These are phyloP conservation scores for Fusarium hostae DNA, from an alignment of 2,329 filamentous ascomycete species.

Conservation along the genomic window DNA sequence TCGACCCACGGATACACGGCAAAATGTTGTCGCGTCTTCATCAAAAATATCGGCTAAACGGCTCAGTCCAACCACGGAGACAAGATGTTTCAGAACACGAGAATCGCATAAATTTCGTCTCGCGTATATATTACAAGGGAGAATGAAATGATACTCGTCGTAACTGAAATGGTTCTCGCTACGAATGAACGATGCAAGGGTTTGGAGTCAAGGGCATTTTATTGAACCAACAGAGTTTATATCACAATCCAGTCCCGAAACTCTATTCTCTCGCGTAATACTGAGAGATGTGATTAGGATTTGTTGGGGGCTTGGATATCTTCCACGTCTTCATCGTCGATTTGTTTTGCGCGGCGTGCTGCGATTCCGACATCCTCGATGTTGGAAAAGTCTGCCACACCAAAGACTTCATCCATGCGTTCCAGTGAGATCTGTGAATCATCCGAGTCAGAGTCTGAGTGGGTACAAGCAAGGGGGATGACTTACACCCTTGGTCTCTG, in stretches of 20 bases:
- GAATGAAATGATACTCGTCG: neutral
- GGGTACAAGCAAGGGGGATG: fast-evolving
- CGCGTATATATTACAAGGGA: neutral
- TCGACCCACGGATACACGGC: constrained; percentile 17
- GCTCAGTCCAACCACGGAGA: neutral
- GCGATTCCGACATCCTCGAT: constrained; percentile 27
- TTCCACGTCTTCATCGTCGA: constrained; percentile 29
- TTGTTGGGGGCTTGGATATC: neutral
- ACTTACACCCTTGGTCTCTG: constrained; percentile 68
- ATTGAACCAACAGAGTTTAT: neutral
- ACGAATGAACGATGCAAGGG: neutral
- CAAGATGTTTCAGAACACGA: neutral
- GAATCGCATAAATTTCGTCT: neutral
- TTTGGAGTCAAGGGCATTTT: neutral
- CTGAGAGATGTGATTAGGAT: neutral
- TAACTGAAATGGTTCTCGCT: neutral
- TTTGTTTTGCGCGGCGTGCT: constrained; percentile 3
- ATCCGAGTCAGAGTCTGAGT: neutral
- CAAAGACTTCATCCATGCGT: constrained; percentile 35
- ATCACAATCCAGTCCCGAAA: neutral
- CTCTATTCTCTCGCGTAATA: neutral
- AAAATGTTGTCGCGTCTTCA: neutral
- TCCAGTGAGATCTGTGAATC: constrained; percentile 28
- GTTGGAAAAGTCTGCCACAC: constrained; percentile 29
- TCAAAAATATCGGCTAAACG: neutral